Evolutionary conservation across 768 basidiomycete species (phyloP).

Genomic region (Xerocomus spinulosus): DNA sequence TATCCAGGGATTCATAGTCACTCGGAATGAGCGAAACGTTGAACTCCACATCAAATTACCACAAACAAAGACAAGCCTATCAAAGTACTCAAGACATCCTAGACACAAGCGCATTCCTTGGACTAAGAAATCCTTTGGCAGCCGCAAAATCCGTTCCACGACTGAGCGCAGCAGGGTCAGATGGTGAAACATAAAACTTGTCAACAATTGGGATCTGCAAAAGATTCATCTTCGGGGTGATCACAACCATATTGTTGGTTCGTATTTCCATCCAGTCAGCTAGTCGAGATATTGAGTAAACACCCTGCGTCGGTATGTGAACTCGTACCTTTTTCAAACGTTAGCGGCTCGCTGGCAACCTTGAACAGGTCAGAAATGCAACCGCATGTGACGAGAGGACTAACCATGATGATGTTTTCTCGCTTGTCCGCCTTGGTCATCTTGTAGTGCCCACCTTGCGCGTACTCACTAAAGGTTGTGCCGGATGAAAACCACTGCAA

Average conservation of each 20-base stretch:
- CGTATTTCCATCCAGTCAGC: conserved; percentile 99
- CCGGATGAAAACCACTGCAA: conserved; percentile 91
- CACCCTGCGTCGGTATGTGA: neutral
- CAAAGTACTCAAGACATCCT: too few relatives aligned
- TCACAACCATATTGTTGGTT: conserved; percentile 92
- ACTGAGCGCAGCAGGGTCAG: conserved; percentile 64
- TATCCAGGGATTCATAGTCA: conserved; percentile 55
- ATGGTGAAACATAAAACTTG: conserved; percentile 86
- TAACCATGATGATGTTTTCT: conserved; percentile 91
- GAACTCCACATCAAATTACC: neutral
- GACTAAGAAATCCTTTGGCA: conserved; percentile 78
- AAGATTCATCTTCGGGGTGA: conserved; percentile 94
- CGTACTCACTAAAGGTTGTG: conserved; percentile 87
- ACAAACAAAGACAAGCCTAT: neutral
- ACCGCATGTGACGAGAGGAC: conserved; percentile 4
- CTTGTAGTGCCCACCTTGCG: conserved; percentile 84
- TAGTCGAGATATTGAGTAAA: conserved; percentile 2
- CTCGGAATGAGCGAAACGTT: too few relatives aligned
- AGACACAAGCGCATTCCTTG: conserved; percentile 38
- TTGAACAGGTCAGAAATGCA: conserved; percentile 24
- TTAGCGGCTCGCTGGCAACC: conserved; percentile 91
- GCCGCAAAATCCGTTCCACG: conserved; percentile 82
- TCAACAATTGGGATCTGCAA: conserved; percentile 92
- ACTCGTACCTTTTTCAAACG: conserved; percentile 82
- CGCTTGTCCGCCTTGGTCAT: conserved; percentile 96